These are phyloP conservation scores for Phylloporus rhodoxanthus DNA, from an alignment of 768 basidiomycete species.

Conservation along the genomic window DNA sequence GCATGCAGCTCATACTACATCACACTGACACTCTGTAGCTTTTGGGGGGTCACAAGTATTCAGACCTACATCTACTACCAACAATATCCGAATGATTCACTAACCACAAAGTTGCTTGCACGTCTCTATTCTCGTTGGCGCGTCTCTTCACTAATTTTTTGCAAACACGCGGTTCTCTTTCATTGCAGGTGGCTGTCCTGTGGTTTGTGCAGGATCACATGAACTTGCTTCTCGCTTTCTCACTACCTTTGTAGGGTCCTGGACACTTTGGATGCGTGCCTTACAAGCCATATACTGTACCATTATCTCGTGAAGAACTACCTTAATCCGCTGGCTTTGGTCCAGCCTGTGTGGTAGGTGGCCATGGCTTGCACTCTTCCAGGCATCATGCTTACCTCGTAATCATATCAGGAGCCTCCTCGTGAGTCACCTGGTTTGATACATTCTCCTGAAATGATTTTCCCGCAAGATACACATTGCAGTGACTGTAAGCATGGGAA, in stretches of 20 bases:
- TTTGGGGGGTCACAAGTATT: slow-evolving; percentile 51
- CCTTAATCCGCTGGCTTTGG: slow-evolving; percentile 39
- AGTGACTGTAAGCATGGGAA: slow-evolving; percentile 41
- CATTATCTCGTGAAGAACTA: slow-evolving; percentile 53
- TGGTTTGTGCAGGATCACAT: slow-evolving; percentile 7
- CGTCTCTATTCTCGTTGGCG: slow-evolving; percentile 6
- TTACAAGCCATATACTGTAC: slow-evolving; percentile 52
- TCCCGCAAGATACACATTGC: slow-evolving; percentile 44
- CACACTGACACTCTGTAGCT: slow-evolving; percentile 26
- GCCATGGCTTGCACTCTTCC: no score
- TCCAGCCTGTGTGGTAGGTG: slow-evolving; percentile 40
- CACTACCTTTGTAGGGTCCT: slow-evolving; percentile 26
- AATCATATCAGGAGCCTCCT: slow-evolving; percentile 43
- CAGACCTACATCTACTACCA: slow-evolving; percentile 50
- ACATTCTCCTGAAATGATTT: neutral
- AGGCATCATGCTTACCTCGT: neutral
- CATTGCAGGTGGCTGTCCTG: slow-evolving; percentile 25
- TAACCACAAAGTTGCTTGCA: slow-evolving; percentile 35
- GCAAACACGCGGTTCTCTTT: slow-evolving; percentile 19
- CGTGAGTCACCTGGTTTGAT: slow-evolving; percentile 31
- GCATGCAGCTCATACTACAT: neutral
- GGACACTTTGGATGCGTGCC: slow-evolving; percentile 49
- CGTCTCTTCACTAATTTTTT: slow-evolving; percentile 29
- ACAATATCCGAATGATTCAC: slow-evolving; percentile 30
- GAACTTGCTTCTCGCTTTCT: neutral